Percentiles rank a stretch among this genome's conserved stretches.
phyloP scores from a whole-genome alignment of 2,329 filamentous ascomycete species.

The Thielaviopsis musarum region DNA sequence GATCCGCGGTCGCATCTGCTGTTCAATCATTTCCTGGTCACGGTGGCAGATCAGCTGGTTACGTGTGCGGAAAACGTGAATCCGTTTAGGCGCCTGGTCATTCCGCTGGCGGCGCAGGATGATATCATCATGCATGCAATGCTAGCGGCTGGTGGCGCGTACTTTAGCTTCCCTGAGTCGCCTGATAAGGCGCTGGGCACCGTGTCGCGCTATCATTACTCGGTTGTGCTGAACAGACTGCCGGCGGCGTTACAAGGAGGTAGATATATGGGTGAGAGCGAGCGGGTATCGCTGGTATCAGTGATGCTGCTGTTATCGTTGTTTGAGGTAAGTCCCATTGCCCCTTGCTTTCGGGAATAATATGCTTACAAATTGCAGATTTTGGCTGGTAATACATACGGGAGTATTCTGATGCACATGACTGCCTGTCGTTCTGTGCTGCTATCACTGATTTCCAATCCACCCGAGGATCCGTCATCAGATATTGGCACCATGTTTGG shows the following conservation, averaged over 20 bases:
- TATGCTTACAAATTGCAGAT: not conserved
- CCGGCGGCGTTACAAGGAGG: conserved; percentile 2
- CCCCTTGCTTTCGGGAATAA: not conserved
- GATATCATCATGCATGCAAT: conserved; percentile 10
- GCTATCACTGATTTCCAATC: not conserved
- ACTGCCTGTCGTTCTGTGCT: conserved; percentile 8
- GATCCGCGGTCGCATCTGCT: conserved; percentile 9
- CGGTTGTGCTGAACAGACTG: conserved; percentile 1
- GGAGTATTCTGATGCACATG: conserved; percentile 8
- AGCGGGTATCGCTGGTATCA: conserved; percentile 6
- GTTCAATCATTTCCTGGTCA: conserved; percentile 11
- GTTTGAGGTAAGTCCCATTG: conserved; percentile 7
- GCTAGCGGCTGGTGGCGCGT: conserved; percentile 8
- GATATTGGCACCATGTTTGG: conserved; percentile 9
- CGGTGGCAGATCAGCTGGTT: conserved; percentile 7
- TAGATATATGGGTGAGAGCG: not conserved
- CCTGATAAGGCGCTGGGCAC: conserved; percentile 2
- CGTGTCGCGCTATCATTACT: conserved; percentile 7
- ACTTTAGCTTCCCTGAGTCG: conserved; percentile 8
- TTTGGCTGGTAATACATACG: conserved; percentile 5
- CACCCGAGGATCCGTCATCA: not conserved
- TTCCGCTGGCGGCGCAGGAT: conserved; percentile 7
- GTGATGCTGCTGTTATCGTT: conserved; percentile 9
- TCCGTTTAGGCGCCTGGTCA: conserved; percentile 2
- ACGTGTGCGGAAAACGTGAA: conserved; percentile 3